A percentile compares a stretch with the other conserved stretches of the same genome.
These are phyloP conservation scores for Pleurotus pulmonarius DNA, from an alignment of 768 basidiomycete genomes.

Conservation along the genomic window DNA sequence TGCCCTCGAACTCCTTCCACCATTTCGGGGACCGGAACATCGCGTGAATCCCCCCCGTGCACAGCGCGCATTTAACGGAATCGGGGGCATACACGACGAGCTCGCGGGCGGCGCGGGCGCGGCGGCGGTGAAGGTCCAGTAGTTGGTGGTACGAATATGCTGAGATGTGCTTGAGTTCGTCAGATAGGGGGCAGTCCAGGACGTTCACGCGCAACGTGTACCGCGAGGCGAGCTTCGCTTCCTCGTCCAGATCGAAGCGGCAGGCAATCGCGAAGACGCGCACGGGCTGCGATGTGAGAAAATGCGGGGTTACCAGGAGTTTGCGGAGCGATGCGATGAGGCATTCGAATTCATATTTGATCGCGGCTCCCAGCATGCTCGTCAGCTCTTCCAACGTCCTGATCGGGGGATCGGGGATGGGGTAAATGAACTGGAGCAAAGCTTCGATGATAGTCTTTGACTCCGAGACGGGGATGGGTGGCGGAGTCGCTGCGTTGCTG, in stretches of 20 bases:
- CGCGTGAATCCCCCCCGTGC: slow-evolving; percentile 28
- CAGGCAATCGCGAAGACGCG: slow-evolving; percentile 31
- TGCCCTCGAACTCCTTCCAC: slow-evolving; percentile 43
- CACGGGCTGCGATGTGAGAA: slow-evolving; percentile 23
- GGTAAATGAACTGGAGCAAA: slow-evolving; percentile 33
- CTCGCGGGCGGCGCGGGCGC: slow-evolving; percentile 33
- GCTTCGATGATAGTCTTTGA: slow-evolving; percentile 19
- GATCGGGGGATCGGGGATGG: slow-evolving; percentile 21
- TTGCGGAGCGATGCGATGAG: slow-evolving; percentile 20
- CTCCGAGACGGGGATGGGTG: slow-evolving; percentile 26
- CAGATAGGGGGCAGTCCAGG: slow-evolving; percentile 36
- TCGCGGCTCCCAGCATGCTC: slow-evolving; percentile 23
- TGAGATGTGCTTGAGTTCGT: slow-evolving; percentile 46
- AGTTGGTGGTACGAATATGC: slow-evolving; percentile 47
- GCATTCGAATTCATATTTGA: slow-evolving; percentile 26
- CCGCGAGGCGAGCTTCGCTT: slow-evolving; percentile 25
- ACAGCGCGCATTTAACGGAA: slow-evolving; percentile 42
- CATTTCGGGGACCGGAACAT: slow-evolving; percentile 33
- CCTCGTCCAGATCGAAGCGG: slow-evolving; percentile 22
- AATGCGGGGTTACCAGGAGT: slow-evolving; percentile 19
- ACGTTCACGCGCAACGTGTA: slow-evolving; percentile 27
- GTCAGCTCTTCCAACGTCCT: slow-evolving; percentile 14
- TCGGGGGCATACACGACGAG: slow-evolving; percentile 25
- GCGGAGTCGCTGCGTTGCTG: neutral
- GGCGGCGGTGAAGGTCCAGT: slow-evolving; percentile 41